Evolutionary conservation across 1,284 basidiomycete genomes (phyloP), one percentile per base, ranked within the genome.

Genomic region (Ceratobasidium sp.): DNA sequence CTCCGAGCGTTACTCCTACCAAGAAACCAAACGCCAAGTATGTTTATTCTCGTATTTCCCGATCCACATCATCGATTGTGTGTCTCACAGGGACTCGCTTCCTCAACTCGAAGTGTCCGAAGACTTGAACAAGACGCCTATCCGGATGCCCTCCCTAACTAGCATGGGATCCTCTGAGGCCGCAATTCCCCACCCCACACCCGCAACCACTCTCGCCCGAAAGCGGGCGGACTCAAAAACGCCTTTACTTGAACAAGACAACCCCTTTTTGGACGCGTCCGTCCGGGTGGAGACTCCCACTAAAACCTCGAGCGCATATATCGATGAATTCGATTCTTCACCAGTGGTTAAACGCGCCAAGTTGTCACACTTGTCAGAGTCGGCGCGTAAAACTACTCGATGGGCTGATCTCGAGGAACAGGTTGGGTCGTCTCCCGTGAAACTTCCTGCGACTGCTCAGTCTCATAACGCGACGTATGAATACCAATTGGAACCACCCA

Each of bases 401-500:
- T 53, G 60, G 60, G 60, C 43, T 25, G 60, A 65, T 20, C 34
- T 65, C 27, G 60, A 53, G 34, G 60, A 42, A 43, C 60, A 31
- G 25, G 12, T 50, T n/a, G n/a, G n/a, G n/a, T n/a, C n/a, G n/a
- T n/a, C n/a, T n/a, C n/a, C n/a, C n/a, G n/a, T n/a, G n/a, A n/a
- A n/a, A n/a, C n/a, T n/a, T n/a, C n/a, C n/a, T n/a, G n/a, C n/a
- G n/a, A n/a, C n/a, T n/a, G n/a, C n/a, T n/a, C n/a, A n/a, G n/a
- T n/a, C n/a, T n/a, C n/a, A n/a, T n/a, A n/a, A n/a, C n/a, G 81
- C 80, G 42, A 74, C 77, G 45, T 89, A 85, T 78, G 74, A 79
- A 29, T 94, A 89, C 73, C 76, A 78, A 1, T 69, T 75, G 2
- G 72, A 78, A 4, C 87, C 93, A 0, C 93, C 93, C 1, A 79